These are phyloP conservation scores for Globisporangium lucens DNA, from an alignment of 352 stramenopile genomes.

Conservation along the genomic window DNA sequence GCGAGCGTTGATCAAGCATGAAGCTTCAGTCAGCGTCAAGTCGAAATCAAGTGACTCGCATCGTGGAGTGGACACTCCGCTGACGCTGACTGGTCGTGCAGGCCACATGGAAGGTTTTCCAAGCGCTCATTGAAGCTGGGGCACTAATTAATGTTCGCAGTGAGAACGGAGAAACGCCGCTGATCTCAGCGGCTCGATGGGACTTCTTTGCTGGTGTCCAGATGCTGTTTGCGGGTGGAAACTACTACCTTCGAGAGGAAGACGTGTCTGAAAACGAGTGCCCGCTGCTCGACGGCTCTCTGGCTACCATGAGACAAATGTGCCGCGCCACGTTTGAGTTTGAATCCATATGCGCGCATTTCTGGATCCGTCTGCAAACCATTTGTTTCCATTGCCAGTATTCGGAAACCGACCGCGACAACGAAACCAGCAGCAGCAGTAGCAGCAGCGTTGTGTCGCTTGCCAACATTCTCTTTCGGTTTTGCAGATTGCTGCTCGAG, in stretches of 20 bases:
- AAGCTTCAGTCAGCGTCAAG: not conserved
- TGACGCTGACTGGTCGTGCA: not conserved
- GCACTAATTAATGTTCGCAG: not conserved
- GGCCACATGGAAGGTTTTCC: not conserved
- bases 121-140: not conserved
- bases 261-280: not conserved
- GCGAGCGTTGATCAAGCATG: not conserved
- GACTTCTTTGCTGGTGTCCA: not conserved
- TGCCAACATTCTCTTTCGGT: not conserved
- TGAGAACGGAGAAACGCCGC: not conserved
- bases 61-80: not conserved
- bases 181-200: not conserved
- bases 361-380: not conserved
- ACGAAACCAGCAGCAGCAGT: not conserved
- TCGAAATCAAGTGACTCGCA: not conserved
- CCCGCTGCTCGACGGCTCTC: not conserved
- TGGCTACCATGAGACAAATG: not conserved
- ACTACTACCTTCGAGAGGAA: not conserved
- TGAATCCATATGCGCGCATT: not conserved
- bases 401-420: not conserved
- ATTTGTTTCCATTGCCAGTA: not conserved
- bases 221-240: not conserved
- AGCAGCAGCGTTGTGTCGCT: not conserved
- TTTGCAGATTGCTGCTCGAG: not conserved
- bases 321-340: not conserved